Evolutionary conservation across 805 yeast genomes (phyloP), one percentile per base, ranked within the genome.

Genomic region (Lipomyces spencermartinsiae): DNA sequence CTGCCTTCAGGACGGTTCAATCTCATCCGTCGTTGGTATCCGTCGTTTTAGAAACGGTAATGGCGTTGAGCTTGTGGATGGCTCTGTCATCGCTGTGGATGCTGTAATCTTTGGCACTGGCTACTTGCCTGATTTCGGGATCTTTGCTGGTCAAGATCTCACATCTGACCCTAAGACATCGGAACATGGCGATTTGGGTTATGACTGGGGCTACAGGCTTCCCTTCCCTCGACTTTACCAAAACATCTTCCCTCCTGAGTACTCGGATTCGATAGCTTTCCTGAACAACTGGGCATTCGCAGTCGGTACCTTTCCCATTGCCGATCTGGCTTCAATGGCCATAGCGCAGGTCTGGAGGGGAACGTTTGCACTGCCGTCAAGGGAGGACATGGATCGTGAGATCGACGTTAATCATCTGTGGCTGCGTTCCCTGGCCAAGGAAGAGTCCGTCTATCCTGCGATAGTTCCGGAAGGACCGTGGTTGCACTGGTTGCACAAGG

Each of bases 191-290:
- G 39, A 35, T 35, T 35, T 35, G 39, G 39, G 12, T 35, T 8
- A 35, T 1, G 39, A 35, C 43, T 4, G 14, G 43, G 43, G 43
- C 10, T 37, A 25, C 29, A 25, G 2, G 29, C 29, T 25, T 43
- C 49, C 49, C 16, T 43, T 43, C n/a, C 4, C 49, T 43, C 49
- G 49, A 43, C 49, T 43, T 43, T 43, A n/a, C 49, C 49, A 43
- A n/a, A 43, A 43, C 14, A n/a, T 43, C 19, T 43, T 43, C n/a
- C 3, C 49, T 7, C 49, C 49, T 0, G 49, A 43, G 8, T 43
- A 43, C 19, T 9, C 49, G 0, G 49, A 43, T 16, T 43, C 49
- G 16, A 43, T 43, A n/a, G 49, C 49, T 4, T 43, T 4, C n/a
- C 49, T 43, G n/a, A 43, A 43, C 49, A n/a, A 43, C 19, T 43